A percentile compares a stretch with the other conserved stretches of the same genome.
Conservation (phyloP, 257 asterid species). For the Solanum lycopersicoides region DNA sequence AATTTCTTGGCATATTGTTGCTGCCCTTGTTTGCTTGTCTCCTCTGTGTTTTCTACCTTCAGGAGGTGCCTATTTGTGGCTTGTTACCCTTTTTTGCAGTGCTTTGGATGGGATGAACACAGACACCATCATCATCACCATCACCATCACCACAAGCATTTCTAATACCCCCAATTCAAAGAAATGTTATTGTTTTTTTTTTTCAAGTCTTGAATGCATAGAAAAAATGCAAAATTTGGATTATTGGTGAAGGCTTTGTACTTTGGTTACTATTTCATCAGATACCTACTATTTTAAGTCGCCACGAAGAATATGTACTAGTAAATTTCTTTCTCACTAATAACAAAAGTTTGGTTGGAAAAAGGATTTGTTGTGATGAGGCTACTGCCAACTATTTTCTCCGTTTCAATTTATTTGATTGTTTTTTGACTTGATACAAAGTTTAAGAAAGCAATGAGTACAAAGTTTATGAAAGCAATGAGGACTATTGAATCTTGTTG, state of each 20-base stretch:
- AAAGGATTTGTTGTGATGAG: neutral
- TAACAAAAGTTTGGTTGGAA: neutral
- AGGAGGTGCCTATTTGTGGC: conserved; percentile 47
- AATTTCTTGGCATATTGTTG: conserved; percentile 23
- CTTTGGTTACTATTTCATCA: neutral
- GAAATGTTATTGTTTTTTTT: neutral
- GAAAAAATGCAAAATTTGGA: neutral
- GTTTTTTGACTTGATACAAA: neutral
- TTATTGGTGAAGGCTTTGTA: neutral
- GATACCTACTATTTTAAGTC: neutral
- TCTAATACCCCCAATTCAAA: neutral
- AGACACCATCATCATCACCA: conserved; percentile 31
- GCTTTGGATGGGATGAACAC: conserved; percentile 49
- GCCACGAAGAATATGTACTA: neutral
- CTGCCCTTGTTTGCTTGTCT: conserved; percentile 30
- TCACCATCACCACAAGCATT: conserved; percentile 34
- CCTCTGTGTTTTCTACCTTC: conserved; percentile 14
- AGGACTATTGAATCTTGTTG: neutral
- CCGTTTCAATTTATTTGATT: neutral
- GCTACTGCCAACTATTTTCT: neutral
- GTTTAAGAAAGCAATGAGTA: neutral
- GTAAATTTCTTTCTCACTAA: neutral
- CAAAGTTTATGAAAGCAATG: neutral
- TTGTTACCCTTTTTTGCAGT: conserved; percentile 52
- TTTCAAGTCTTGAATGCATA: neutral